Evolutionary conservation across 345 rosid genomes (phyloP), one percentile per base, ranked within the genome.

Genomic region (Lumnitzera racemosa): DNA sequence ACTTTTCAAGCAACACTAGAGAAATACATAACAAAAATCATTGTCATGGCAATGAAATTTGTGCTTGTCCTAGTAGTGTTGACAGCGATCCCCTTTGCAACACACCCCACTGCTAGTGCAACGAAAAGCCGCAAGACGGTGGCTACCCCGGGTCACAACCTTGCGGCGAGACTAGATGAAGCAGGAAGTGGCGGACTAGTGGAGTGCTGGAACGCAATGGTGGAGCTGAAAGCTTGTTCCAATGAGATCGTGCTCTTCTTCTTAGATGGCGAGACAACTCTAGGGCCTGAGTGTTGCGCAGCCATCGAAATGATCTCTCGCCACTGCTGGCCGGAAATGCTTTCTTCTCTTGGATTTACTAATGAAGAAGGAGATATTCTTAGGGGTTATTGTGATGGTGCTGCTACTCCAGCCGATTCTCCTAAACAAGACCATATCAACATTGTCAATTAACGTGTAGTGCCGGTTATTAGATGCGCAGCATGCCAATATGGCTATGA

Each of bases 241-340:
- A 76, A 76, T 31, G 98, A 91, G 74, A 86, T 91, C 15, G 15
- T 81, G 31, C 61, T 77, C 20, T 86, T 77, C 71, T 79, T 91
- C 73, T 72, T 86, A 2, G 79, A 83, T 13, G 96, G 91, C 0
- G 70, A 81, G 64, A 68, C 90, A 13, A 63, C 63, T 58, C 72
- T 91, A 9, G 90, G 89, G 2, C 72, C 69, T 0, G 71, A 60
- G 5, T 91, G 98, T 58, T 91, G 98, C 24, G 61, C 65, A 7
- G 82, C 90, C 46, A 78, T 89, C 13, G 82, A 73, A 2, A 57
- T 77, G 16, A 80, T 89, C 1, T 83, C 83, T 0, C 78, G 61
- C 10, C 65, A 74, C 20, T 91, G 96, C 65, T 91, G 96, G 98
- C 98, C 96, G 1, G 72, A 87, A 0, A 84, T 90, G 96, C 84